Evolutionary conservation across 495 filamentous ascomycete species (phyloP).

Genomic region (Elaphomyces granulatus): DNA sequence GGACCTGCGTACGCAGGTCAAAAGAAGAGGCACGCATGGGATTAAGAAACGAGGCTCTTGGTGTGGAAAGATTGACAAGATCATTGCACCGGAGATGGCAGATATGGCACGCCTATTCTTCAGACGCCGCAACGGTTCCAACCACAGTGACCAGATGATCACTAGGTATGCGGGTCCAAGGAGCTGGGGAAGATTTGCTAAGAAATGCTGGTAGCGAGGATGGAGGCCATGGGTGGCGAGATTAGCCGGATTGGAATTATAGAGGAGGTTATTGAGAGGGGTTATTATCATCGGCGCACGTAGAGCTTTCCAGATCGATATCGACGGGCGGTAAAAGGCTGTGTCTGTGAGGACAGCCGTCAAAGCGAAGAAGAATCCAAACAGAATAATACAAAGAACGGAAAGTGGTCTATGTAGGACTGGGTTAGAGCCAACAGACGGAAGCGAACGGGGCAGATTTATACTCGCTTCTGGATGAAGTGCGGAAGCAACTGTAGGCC

Average conservation of each 20-base stretch:
- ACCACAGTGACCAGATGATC: slow-evolving; percentile 42
- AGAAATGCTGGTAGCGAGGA: slow-evolving; percentile 77
- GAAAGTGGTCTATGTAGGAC: slow-evolving; percentile 46
- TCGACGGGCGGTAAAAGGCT: slow-evolving; percentile 52
- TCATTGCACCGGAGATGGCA: slow-evolving; percentile 61
- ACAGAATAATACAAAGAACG: slow-evolving; percentile 43
- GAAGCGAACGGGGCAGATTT: slow-evolving; percentile 1
- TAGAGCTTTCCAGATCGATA: slow-evolving; percentile 33
- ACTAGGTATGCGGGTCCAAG: slow-evolving; percentile 73
- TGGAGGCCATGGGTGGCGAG: slow-evolving; percentile 83
- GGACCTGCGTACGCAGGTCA: slow-evolving; percentile 61
- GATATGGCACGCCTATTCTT: slow-evolving; percentile 41
- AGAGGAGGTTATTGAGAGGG: slow-evolving; percentile 79
- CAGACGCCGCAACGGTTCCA: slow-evolving; percentile 38
- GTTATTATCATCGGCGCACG: slow-evolving; percentile 63
- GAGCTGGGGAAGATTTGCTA: slow-evolving; percentile 75
- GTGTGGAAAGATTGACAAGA: slow-evolving; percentile 77
- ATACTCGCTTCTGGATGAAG: slow-evolving; percentile 60
- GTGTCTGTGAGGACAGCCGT: slow-evolving; percentile 74
- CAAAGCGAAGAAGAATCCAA: slow-evolving; percentile 46
- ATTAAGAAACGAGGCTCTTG: slow-evolving; percentile 93
- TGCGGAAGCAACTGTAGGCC: slow-evolving; percentile 68
- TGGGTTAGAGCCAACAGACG: slow-evolving; percentile 7
- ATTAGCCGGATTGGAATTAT: slow-evolving; percentile 65
- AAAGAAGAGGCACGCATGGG: slow-evolving; percentile 73